Evolutionary conservation across 2,329 filamentous ascomycete species (phyloP).

Genomic region (Colletotrichum karsti): DNA sequence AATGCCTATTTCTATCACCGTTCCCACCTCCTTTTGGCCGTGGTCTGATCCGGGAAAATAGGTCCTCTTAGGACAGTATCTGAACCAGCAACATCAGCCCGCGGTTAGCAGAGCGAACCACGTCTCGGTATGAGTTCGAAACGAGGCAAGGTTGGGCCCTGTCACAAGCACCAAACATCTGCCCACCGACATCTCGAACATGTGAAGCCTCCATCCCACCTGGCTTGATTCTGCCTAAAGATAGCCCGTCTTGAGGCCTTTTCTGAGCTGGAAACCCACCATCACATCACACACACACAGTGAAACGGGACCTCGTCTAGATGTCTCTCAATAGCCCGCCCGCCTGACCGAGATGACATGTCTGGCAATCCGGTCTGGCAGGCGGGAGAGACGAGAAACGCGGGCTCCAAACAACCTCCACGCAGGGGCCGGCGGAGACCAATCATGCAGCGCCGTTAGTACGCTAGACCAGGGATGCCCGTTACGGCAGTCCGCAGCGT

Average conservation of each 20-base stretch:
- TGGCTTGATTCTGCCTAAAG: background rate
- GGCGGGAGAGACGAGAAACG: background rate
- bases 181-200: background rate
- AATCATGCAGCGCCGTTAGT: conserved; percentile 2
- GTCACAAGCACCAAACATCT: background rate
- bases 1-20: background rate
- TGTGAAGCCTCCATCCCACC: background rate
- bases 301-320: background rate
- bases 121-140: background rate
- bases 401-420: background rate
- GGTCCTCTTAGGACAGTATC: background rate
- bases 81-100: background rate
- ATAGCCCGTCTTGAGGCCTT: too few relatives aligned
- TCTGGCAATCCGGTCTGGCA: conserved; percentile 2
- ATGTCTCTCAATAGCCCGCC: background rate
- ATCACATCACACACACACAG: background rate
- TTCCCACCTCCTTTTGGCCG: background rate
- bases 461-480: conserved; percentile 20
- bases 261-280: background rate
- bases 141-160: background rate
- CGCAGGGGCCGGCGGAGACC: background rate
- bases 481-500: conserved; percentile 26
- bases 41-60: background rate
- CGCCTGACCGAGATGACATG: conserved; percentile 1
- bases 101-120: background rate